A percentile compares a stretch with the other conserved stretches of the same genome.
Evolutionary conservation across 352 stramenopile genomes (phyloP).

Genomic region (Globisporangium ultimum): DNA sequence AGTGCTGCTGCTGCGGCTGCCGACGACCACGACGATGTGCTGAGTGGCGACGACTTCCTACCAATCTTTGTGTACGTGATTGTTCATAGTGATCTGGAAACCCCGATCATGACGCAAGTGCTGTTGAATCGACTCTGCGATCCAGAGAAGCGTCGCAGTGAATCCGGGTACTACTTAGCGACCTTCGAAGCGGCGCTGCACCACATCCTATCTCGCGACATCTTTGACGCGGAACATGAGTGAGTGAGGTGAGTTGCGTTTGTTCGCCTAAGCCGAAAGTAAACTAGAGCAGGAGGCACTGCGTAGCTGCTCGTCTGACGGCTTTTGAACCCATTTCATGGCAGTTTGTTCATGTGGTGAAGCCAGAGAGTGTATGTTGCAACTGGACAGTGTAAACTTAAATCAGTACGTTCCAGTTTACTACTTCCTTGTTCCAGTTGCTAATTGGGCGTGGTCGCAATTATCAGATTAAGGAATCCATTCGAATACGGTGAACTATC

Average conservation of each 20-base stretch:
- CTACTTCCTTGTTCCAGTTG: neutral
- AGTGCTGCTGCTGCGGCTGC: neutral
- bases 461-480: neutral
- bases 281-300: neutral
- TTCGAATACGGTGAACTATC: neutral
- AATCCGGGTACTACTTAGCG: slow-evolving; percentile 87
- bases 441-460: neutral
- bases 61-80: slow-evolving; percentile 90
- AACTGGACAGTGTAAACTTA: neutral
- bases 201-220: slow-evolving; percentile 71
- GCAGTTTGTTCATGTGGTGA: too few species aligned
- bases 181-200: slow-evolving; percentile 81
- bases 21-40: slow-evolving; percentile 52
- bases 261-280: too few species aligned
- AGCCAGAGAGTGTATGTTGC: too few species aligned
- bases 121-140: slow-evolving; percentile 82
- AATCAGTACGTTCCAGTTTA: neutral
- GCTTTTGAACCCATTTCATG: too few species aligned
- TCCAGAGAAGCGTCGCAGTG: slow-evolving; percentile 77
- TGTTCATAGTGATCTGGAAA: slow-evolving; percentile 70
- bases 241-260: slow-evolving; percentile 5
- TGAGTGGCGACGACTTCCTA: slow-evolving; percentile 84
- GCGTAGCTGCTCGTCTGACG: neutral
- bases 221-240: slow-evolving; percentile 15
- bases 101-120: slow-evolving; percentile 79